Evolutionary conservation across 148 eudicot species (phyloP).

Genomic region (Diospyros lotus): DNA sequence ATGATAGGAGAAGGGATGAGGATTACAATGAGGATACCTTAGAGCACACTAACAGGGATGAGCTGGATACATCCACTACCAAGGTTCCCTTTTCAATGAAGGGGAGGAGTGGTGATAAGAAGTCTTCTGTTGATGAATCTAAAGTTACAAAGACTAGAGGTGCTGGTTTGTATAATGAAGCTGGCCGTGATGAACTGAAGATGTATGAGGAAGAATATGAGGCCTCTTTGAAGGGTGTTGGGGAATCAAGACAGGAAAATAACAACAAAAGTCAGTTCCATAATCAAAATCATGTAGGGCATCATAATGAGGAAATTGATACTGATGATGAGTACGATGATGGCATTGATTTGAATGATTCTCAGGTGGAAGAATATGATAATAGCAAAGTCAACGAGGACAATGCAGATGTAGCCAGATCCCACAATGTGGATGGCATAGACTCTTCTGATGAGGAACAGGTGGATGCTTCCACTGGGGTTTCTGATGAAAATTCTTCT

Average conservation of each 20-base stretch:
- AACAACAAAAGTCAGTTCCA: conserved; percentile 28
- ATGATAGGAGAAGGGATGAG: conserved; percentile 97
- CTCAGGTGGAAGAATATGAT: conserved; percentile 53
- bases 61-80: conserved; percentile 29
- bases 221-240: conserved; percentile 69
- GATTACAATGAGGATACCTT: conserved; percentile 73
- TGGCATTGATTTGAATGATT: conserved; percentile 75
- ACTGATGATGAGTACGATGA: conserved; percentile 89
- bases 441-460: conserved; percentile 27
- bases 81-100: conserved; percentile 25
- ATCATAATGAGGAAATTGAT: conserved; percentile 39
- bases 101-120: conserved; percentile 30
- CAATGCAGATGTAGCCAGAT: conserved; percentile 24
- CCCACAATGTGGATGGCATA: conserved; percentile 32
- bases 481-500: conserved; percentile 29
- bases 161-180: conserved; percentile 81
- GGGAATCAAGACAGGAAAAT: conserved; percentile 31
- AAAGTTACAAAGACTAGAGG: conserved; percentile 34
- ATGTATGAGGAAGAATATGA: conserved; percentile 84
- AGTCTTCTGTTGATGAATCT: conserved; percentile 23
- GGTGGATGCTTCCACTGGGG: conserved; percentile 35
- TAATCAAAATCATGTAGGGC: conserved; percentile 30
- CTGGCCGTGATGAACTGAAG: conserved; percentile 84
- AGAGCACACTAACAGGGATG: conserved; percentile 30
- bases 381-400: conserved; percentile 32